Conservation (phyloP, 2,329 filamentous ascomycete species). For the Colletotrichum zoysiae region DNA sequence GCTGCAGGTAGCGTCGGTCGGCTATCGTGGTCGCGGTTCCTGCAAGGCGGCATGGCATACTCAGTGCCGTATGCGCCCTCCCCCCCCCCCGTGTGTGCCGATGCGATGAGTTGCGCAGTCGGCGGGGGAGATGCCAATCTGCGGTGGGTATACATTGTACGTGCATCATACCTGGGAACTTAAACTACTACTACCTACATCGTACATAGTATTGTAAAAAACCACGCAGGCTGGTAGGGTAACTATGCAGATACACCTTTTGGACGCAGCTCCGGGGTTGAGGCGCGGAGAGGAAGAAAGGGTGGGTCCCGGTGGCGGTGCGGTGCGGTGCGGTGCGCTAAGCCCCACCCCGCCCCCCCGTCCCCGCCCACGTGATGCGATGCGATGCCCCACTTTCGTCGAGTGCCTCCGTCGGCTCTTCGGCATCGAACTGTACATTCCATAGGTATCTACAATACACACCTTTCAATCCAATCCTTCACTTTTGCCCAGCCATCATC, state of each 20-base stretch:
- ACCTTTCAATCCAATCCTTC: neutral
- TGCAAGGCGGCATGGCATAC: neutral
- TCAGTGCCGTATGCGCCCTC: neutral
- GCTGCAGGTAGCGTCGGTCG: neutral
- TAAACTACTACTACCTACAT: too few relatives aligned
- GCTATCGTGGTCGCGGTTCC: neutral
- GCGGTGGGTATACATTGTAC: too few relatives aligned
- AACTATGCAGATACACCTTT: neutral
- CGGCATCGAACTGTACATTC: slow-evolving; percentile 4
- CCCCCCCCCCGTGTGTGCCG: neutral
- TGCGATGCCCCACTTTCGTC: neutral
- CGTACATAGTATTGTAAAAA: too few relatives aligned
- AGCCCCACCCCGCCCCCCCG: neutral
- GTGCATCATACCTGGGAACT: too few relatives aligned
- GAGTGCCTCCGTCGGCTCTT: slow-evolving; percentile 7
- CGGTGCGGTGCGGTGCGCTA: slow-evolving; percentile 36
- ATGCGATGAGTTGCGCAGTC: slow-evolving; percentile 1
- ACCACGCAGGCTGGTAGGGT: too few relatives aligned
- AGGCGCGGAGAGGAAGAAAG: slow-evolving; percentile 7
- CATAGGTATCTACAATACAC: too few relatives aligned
- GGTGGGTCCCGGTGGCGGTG: slow-evolving; percentile 15
- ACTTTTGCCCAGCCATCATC: neutral
- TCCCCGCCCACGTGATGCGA: slow-evolving; percentile 20
- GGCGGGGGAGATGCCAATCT: slow-evolving; percentile 8
- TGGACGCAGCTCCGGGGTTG: neutral